phyloP scores from a whole-genome alignment of 305 asterid species.

The Fraxinus sp. region DNA sequence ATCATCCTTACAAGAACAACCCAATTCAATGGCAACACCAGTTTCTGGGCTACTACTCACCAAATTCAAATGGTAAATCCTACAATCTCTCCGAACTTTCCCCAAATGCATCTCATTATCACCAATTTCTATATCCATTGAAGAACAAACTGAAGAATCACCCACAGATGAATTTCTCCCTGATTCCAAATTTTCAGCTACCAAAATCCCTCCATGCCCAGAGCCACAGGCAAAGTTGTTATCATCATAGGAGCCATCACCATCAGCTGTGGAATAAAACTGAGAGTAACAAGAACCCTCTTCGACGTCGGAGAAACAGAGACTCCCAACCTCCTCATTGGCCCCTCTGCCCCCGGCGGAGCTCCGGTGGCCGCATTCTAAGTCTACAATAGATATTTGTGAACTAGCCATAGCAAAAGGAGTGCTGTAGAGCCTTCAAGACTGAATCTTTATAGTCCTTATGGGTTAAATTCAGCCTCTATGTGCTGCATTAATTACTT shows the following conservation, averaged over 20 bases:
- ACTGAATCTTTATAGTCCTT: slow-evolving; percentile 28
- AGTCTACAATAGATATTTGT: background rate
- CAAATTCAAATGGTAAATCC: background rate
- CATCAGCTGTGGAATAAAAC: background rate
- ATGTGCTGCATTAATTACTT: slow-evolving; percentile 18
- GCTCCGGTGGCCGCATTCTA: background rate
- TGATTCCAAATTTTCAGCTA: too few species aligned
- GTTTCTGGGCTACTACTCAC: background rate
- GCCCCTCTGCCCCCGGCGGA: background rate
- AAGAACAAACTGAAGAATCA: too few species aligned
- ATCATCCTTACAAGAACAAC: background rate
- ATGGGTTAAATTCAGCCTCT: slow-evolving; percentile 13
- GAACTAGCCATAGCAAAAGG: background rate
- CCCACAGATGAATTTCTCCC: too few species aligned
- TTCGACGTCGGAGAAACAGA: background rate
- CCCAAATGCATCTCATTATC: background rate
- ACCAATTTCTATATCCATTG: background rate
- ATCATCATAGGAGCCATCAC: background rate
- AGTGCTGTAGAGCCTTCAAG: slow-evolving; percentile 21
- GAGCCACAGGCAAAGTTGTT: too few species aligned
- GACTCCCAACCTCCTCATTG: background rate
- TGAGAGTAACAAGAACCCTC: background rate
- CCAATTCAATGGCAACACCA: background rate
- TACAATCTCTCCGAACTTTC: background rate
- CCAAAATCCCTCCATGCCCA: too few species aligned